Evolutionary conservation across 176 grass and related monocot genomes (phyloP).

Genomic region (Eremochloa ophiuroides): DNA sequence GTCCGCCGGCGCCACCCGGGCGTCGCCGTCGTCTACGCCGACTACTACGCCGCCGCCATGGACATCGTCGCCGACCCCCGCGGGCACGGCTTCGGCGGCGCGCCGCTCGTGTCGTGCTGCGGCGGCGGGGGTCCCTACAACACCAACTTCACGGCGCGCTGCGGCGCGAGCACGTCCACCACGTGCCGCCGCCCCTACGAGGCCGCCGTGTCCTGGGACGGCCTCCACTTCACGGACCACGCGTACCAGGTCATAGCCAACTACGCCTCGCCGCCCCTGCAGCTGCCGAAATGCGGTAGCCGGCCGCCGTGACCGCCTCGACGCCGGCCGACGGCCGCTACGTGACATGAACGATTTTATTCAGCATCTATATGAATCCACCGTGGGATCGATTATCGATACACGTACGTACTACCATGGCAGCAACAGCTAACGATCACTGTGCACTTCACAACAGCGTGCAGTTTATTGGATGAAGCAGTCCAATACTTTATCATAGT

Average conservation of each 20-base stretch:
- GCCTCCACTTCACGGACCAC: constrained; percentile 43
- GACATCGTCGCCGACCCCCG: constrained; percentile 22
- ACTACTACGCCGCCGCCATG: constrained; percentile 50
- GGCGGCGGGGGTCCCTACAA: constrained; percentile 30
- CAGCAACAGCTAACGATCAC: too few relatives aligned
- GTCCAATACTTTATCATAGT: too few relatives aligned
- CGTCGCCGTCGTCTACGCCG: constrained; percentile 42
- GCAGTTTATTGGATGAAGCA: too few relatives aligned
- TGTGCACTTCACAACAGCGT: too few relatives aligned
- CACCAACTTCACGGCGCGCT: constrained; percentile 3
- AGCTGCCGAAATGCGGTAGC: background rate
- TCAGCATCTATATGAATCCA: too few relatives aligned
- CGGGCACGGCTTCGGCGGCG: constrained; percentile 28
- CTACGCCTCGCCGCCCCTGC: constrained; percentile 28
- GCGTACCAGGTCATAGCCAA: constrained; percentile 27
- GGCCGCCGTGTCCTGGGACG: constrained; percentile 48
- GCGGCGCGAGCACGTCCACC: background rate
- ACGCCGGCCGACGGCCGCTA: too few relatives aligned
- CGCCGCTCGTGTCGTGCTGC: constrained; percentile 38
- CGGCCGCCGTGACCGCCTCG: too few relatives aligned
- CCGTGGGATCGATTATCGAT: too few relatives aligned
- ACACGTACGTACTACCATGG: too few relatives aligned
- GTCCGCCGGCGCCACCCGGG: background rate
- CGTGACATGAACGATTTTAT: too few relatives aligned
- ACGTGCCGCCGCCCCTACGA: constrained; percentile 6